Percentiles rank a stretch among this genome's conserved stretches.
phyloP scores from a whole-genome alignment of 495 filamentous ascomycete genomes.

The Hypoxylon perforatum region DNA sequence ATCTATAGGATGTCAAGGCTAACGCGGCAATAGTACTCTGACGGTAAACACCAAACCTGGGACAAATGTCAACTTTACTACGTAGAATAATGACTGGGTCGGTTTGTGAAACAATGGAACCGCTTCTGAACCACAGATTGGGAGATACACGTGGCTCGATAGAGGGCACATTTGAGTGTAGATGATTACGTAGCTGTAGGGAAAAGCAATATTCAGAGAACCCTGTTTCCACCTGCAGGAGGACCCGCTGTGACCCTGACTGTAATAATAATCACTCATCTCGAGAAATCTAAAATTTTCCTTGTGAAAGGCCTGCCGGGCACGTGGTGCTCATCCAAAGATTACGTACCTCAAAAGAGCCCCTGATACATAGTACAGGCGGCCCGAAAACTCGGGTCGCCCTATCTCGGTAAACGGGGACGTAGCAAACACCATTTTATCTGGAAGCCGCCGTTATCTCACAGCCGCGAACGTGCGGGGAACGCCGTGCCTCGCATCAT shows the following conservation, averaged over 20 bases:
- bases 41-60: slow-evolving; percentile 52
- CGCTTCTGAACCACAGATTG: slow-evolving; percentile 5
- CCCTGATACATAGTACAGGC: slow-evolving; percentile 20
- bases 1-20: slow-evolving; percentile 7
- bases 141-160: slow-evolving; percentile 19
- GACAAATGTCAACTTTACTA: slow-evolving; percentile 47
- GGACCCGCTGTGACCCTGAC: slow-evolving; percentile 12
- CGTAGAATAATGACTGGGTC: slow-evolving; percentile 3
- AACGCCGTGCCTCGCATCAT: slow-evolving; percentile 37
- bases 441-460: slow-evolving; percentile 19
- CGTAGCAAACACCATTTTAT: slow-evolving; percentile 21
- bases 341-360: slow-evolving; percentile 14
- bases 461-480: slow-evolving; percentile 27
- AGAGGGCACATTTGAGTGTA: background rate
- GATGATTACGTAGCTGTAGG: slow-evolving; percentile 24
- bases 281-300: slow-evolving; percentile 11
- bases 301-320: slow-evolving; percentile 3
- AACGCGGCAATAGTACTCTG: slow-evolving; percentile 40
- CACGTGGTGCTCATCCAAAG: slow-evolving; percentile 30
- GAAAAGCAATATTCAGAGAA: slow-evolving; percentile 17
- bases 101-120: background rate
- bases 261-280: slow-evolving; percentile 23
- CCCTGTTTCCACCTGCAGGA: slow-evolving; percentile 18
- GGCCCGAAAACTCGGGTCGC: slow-evolving; percentile 32
- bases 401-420: slow-evolving; percentile 14